Percentiles rank a stretch among this genome's conserved stretches.
These are phyloP conservation scores for Cotoneaster glaucophyllus DNA, from an alignment of 306 rosid genomes.

Conservation along the genomic window DNA sequence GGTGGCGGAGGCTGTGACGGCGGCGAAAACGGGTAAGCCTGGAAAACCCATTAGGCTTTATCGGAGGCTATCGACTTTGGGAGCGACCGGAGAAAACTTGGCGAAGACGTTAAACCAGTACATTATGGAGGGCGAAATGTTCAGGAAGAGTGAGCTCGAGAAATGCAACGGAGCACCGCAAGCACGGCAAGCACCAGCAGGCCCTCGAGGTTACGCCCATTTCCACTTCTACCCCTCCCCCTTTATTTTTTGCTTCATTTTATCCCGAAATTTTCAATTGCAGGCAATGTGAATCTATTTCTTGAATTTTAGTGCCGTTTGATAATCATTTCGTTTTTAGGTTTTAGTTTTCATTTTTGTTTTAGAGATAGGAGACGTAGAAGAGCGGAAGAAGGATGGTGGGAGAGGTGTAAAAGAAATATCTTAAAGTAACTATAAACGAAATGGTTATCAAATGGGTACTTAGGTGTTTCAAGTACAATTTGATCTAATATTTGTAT, in stretches of 20 bases:
- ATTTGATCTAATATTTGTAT: not conserved
- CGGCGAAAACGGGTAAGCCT: not conserved
- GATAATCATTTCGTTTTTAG: not conserved
- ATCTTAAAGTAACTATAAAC: no score
- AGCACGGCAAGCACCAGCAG: conserved; percentile 36
- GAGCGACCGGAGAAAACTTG: conserved; percentile 53
- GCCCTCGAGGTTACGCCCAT: conserved; percentile 62
- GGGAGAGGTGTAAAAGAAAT: no score
- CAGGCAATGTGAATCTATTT: not conserved
- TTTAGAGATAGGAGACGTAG: no score
- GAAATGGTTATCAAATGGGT: no score
- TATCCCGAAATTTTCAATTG: not conserved
- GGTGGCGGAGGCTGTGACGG: not conserved
- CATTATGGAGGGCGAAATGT: conserved; percentile 47
- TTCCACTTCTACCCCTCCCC: not conserved
- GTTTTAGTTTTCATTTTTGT: no score
- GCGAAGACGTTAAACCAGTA: conserved; percentile 46
- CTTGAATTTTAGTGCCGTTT: not conserved
- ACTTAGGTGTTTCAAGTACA: not conserved
- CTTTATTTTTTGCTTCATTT: not conserved
- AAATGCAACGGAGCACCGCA: conserved; percentile 55
- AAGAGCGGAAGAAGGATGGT: no score
- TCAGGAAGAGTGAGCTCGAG: conserved; percentile 39
- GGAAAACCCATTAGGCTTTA: conserved; percentile 28
- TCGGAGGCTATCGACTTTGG: conserved; percentile 48